Evolutionary conservation across 352 stramenopile genomes (phyloP), one percentile per base, ranked within the genome.

Genomic region (Globisporangium mamillatum): DNA sequence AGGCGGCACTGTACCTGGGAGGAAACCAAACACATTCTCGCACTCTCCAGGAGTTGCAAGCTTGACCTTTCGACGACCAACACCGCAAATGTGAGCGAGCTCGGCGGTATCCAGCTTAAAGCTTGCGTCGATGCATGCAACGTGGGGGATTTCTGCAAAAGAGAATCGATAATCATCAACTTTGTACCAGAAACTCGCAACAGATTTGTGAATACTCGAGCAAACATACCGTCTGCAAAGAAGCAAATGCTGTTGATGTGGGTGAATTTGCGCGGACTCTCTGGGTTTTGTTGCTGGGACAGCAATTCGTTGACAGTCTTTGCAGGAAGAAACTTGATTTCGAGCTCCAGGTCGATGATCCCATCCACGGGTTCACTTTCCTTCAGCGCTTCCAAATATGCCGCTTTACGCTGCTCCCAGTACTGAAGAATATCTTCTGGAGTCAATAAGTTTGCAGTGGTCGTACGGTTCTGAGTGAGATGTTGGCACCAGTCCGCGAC

Each of bases 201-300:
- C 6, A 20, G 6, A 34, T 24, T 38, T 41, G 25, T 20, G 6
- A 22, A 29, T 12, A 14, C 34, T 22, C 8, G 5, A 52, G 7
- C 18, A 4, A 9, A 66, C 74, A 34, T 70, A 90, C 82, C 81
- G 68, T 90, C 75, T 6, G 80, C 80, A 50, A 92, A 89, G 53
- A 93, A 88, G 65, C 86, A 93, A 50, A 93, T 90, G 32, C 77
- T 80, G 70, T 93, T 93, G 53, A 90, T 73, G 8, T 81, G 76
- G 22, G 84, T 69, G 50, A 90, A 84, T 0, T 56, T 55, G 16
- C n/a, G 71, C 22, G 69, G 66, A 9, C 75, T 53, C 22, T 71
- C 61, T 9, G 29, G 53, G 8, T 53, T 44, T 54, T 75, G 41
- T 4, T 69, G 34, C 52, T 83, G 52, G 1, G 67, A 48, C 9